Percentiles rank a stretch among this genome's conserved stretches.
phyloP scores from a whole-genome alignment of 225 moss, liverwort and hornwort species.

The Asterella californica region DNA sequence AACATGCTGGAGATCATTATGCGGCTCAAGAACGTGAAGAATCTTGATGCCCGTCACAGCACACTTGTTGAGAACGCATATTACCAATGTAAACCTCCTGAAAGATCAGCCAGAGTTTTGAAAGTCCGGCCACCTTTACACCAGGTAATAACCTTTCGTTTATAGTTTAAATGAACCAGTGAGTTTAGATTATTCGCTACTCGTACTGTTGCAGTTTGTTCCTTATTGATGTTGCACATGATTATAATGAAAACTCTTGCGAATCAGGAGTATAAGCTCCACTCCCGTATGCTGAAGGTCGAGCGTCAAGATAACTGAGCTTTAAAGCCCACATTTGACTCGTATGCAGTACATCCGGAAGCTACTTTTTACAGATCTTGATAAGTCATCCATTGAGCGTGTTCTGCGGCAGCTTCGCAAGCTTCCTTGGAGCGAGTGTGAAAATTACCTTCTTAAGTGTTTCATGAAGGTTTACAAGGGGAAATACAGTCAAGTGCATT shows the following conservation, averaged over 20 bases:
- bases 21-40: constrained; percentile 97
- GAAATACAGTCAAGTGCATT: constrained; percentile 95
- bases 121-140: constrained; percentile 95
- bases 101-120: constrained; percentile 89
- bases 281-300: background rate
- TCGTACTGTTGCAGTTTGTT: background rate
- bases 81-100: constrained; percentile 97
- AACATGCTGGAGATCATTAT: constrained; percentile 99
- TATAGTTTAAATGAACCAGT: background rate
- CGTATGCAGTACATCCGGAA: constrained; percentile 86
- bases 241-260: too few relatives aligned
- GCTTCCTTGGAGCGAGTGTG: constrained; percentile 93
- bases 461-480: constrained; percentile 99
- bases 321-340: background rate
- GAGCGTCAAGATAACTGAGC: background rate
- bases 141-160: constrained; percentile 45
- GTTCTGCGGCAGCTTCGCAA: constrained; percentile 94
- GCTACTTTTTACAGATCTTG: constrained; percentile 89
- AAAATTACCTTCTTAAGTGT: constrained; percentile 78
- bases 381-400: constrained; percentile 93
- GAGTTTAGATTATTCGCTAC: background rate
- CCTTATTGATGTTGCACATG: background rate
- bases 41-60: constrained; percentile 97
- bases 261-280: too few relatives aligned
- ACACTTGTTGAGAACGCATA: constrained; percentile 99